These are phyloP conservation scores for Trichosporon asahii DNA, from an alignment of 1,284 basidiomycete genomes.

Conservation along the genomic window DNA sequence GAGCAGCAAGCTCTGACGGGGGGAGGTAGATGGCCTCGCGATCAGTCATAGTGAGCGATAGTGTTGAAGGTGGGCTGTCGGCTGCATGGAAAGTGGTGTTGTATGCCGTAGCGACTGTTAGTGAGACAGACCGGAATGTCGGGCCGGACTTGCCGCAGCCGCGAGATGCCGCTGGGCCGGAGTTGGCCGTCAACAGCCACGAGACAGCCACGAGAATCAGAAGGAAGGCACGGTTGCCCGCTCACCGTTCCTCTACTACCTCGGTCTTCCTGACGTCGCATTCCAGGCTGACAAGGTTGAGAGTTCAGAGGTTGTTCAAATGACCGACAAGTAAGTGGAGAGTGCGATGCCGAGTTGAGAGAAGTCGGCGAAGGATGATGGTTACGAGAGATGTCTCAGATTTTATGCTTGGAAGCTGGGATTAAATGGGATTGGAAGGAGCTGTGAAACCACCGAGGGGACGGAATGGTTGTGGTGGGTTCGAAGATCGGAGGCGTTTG, in stretches of 20 bases:
- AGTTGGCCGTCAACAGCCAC: neutral
- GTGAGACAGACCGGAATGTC: neutral
- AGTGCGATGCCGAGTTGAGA: neutral
- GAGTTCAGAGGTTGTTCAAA: neutral
- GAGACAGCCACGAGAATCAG: neutral
- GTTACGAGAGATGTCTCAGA: constrained; percentile 9
- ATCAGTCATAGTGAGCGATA: neutral
- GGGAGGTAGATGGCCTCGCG: constrained; percentile 42
- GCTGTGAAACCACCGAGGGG: neutral
- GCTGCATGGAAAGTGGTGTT: no score
- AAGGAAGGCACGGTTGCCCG: neutral
- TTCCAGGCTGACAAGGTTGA: neutral
- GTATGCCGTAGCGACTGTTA: neutral
- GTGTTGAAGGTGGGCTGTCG: neutral
- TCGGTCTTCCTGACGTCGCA: neutral
- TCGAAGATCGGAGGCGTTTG: neutral
- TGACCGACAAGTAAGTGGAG: neutral
- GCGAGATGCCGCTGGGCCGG: neutral
- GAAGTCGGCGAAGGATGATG: neutral
- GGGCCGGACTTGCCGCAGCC: neutral
- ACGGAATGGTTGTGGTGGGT: neutral
- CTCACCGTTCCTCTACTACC: neutral
- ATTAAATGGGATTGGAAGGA: constrained; percentile 5
- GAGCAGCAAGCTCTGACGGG: constrained; percentile 39
- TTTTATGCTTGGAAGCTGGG: neutral